Evolutionary conservation across 495 filamentous ascomycete genomes (phyloP).

Genomic region (Lepidopterella palustris): DNA sequence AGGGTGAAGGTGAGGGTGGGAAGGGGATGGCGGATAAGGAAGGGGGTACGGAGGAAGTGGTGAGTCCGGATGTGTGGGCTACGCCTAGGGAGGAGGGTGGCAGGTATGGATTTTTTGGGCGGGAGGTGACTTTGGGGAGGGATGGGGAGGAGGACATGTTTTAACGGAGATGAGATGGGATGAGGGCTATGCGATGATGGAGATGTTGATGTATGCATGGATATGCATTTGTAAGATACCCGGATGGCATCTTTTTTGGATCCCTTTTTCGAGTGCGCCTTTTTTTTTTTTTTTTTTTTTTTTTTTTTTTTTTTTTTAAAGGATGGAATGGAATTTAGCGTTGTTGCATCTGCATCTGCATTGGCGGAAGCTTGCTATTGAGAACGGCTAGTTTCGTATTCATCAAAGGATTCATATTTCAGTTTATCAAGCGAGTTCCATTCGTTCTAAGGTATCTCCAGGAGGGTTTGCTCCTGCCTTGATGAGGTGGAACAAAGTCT

Average conservation of each 20-base stretch:
- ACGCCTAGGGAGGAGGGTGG: constrained; percentile 27
- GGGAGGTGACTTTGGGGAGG: not conserved
- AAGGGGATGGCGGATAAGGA: constrained; percentile 5
- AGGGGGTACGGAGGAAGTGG: constrained; percentile 17
- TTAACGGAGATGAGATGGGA: not conserved
- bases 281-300: not conserved
- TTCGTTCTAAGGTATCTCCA: too few relatives aligned
- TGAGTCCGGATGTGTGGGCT: constrained; percentile 25
- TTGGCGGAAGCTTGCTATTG: too few relatives aligned
- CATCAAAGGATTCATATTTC: too few relatives aligned
- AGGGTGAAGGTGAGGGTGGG: not conserved
- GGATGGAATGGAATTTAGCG: not conserved
- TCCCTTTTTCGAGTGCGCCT: not conserved
- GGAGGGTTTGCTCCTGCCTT: too few relatives aligned
- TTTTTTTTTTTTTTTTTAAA: not conserved
- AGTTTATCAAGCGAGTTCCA: too few relatives aligned
- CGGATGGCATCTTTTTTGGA: too few relatives aligned
- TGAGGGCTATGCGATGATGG: not conserved
- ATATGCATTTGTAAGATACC: not conserved
- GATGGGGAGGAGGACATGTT: not conserved
- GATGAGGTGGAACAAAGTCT: too few relatives aligned
- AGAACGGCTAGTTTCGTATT: too few relatives aligned
- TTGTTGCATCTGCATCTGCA: too few relatives aligned
- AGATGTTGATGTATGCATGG: not conserved
- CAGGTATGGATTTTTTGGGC: not conserved